phyloP scores from a whole-genome alignment of 805 yeast species.

The Saccharomycopsis guyanensis region DNA sequence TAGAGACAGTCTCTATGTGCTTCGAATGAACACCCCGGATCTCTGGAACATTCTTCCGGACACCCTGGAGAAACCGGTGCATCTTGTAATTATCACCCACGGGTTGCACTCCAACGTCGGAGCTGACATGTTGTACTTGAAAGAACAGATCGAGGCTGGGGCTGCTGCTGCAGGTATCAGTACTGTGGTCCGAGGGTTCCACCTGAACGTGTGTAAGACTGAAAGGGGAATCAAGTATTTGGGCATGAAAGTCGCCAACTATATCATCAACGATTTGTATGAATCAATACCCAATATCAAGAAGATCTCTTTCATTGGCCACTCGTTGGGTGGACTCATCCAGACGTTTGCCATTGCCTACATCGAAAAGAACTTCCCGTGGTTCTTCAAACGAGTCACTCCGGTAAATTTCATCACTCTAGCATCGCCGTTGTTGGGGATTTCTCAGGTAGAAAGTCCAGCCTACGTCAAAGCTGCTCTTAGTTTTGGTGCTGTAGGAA shows the following conservation, averaged over 20 bases:
- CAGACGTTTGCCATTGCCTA: constrained; percentile 77
- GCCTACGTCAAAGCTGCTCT: constrained; percentile 61
- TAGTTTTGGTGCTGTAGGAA: constrained; percentile 70
- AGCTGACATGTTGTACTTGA: constrained; percentile 67
- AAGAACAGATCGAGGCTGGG: constrained; percentile 52
- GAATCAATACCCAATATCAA: constrained; percentile 36
- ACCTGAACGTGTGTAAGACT: constrained; percentile 68
- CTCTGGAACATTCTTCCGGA: constrained; percentile 62
- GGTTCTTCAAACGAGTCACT: constrained; percentile 50
- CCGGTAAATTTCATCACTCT: constrained; percentile 66
- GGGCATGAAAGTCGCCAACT: constrained; percentile 67
- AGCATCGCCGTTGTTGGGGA: constrained; percentile 72
- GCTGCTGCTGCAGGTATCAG: constrained; percentile 35
- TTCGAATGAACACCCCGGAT: constrained; percentile 50
- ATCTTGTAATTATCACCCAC: constrained; percentile 65
- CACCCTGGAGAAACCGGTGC: constrained; percentile 38
- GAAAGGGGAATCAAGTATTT: constrained; percentile 71
- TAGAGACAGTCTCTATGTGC: constrained; percentile 36
- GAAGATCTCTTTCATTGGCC: constrained; percentile 68
- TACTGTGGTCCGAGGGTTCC: constrained; percentile 58
- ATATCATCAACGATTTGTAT: constrained; percentile 42
- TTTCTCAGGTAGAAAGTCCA: constrained; percentile 67
- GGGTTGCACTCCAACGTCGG: constrained; percentile 73
- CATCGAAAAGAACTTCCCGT: constrained; percentile 56
- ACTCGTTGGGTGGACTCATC: constrained; percentile 71